Base-by-base conservation (phyloP, 768 basidiomycete genomes). In the Hemileccinum impolitum region DNA sequence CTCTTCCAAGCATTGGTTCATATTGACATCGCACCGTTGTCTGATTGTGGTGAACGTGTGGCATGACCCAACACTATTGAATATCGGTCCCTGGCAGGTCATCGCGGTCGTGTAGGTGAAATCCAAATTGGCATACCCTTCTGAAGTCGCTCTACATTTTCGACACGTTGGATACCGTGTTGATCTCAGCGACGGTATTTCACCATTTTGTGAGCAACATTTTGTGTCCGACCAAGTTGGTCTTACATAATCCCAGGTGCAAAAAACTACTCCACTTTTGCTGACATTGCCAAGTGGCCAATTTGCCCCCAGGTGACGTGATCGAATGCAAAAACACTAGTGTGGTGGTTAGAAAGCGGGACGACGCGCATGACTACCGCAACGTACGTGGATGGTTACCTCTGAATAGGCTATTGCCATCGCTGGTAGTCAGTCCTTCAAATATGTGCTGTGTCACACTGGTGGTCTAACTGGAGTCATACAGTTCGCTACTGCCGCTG, bases 1-100 rank as follows among this genome's bases (percentile, higher is more conserved):
- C 40, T 47, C 40, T 37, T 58, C 35, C 44, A 39, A n/a, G 36
- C 34, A 14, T 11, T 48, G 38, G 48, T 46, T 37, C 23, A 37
- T 45, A 26, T 40, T 25, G 31, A 28, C 25, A n/a, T 17, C 15
- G 2, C 26, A n/a, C 26, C 6, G 10, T n/a, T 18, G 25, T 19
- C 40, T 30, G 21, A 21, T 26, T 36, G 19, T 37, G 32, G 14
- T 32, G 40, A 15, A 13, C 21, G 15, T 35, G 25, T 10, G 28
- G 28, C 9, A 34, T 23, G 39, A 28, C 17, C 12, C 13, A 15
- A 52, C 6, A 21, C 30, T 26, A 40, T 30, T 14, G 21, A 35
- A 23, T n/a, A 34, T 26, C 26, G 48, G 23, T 34, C 9, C 13
- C 32, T 35, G n/a, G 18, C 41, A 47, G 45, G 53, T 55, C 18